Evolutionary conservation across 257 asterid genomes (phyloP).

Genomic region (Solanum sparsipilum): DNA sequence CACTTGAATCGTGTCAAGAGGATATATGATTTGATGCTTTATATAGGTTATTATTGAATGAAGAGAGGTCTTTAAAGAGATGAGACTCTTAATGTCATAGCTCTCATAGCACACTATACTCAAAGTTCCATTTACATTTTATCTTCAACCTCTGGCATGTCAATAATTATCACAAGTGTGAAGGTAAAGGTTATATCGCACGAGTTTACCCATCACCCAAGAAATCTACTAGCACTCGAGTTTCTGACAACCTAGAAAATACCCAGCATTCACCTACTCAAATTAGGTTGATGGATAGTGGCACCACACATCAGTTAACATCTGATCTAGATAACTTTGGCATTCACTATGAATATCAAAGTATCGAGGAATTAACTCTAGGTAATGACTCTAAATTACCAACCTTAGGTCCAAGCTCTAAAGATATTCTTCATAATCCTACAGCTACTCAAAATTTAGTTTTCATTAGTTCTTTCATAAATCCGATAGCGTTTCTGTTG

Average conservation of each 20-base stretch:
- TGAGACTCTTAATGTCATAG: not conserved
- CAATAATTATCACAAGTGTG: not conserved
- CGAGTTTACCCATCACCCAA: not conserved
- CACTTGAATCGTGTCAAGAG: not conserved
- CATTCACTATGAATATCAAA: not conserved
- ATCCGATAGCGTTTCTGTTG: not conserved
- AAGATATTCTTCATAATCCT: not conserved
- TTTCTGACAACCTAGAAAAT: not conserved
- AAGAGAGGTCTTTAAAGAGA: no score
- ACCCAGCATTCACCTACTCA: not conserved
- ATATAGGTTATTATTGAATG: not conserved
- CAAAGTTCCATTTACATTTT: no score
- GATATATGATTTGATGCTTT: not conserved
- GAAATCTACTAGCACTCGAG: not conserved
- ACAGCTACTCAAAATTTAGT: not conserved
- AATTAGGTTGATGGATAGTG: not conserved
- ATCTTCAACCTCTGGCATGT: not conserved
- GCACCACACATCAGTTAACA: not conserved
- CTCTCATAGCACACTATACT: not conserved
- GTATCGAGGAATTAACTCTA: not conserved
- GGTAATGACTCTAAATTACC: not conserved
- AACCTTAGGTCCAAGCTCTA: not conserved
- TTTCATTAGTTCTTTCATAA: not conserved
- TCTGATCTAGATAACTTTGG: not conserved
- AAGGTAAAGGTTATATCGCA: not conserved